phyloP scores from a whole-genome alignment of 2,329 filamentous ascomycete genomes.

The Penicillium frequentans region DNA sequence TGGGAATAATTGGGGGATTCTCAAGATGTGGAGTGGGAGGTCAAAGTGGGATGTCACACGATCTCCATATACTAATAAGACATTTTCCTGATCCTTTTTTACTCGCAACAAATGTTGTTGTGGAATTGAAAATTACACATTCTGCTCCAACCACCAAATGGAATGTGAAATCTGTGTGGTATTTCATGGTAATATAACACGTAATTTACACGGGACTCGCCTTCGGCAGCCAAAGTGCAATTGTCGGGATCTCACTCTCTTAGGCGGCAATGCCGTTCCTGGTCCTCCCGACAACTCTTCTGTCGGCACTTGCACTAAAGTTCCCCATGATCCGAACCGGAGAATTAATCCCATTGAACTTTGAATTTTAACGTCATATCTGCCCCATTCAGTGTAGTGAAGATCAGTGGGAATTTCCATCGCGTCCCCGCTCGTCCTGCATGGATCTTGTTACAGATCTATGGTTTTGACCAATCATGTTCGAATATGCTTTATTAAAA shows the following conservation, averaged over 20 bases:
- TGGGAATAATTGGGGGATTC: background rate
- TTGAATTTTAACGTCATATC: background rate
- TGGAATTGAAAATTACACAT: background rate
- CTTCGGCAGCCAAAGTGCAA: background rate
- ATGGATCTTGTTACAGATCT: background rate
- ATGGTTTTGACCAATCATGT: too few relatives aligned
- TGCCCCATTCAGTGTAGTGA: background rate
- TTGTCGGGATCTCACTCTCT: background rate
- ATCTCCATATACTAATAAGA: background rate
- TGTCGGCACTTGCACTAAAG: background rate
- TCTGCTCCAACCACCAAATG: background rate
- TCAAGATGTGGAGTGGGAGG: background rate
- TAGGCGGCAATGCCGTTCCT: background rate
- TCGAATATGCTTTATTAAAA: too few relatives aligned
- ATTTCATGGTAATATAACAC: background rate
- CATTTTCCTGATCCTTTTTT: background rate
- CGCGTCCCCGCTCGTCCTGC: background rate
- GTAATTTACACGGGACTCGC: constrained; percentile 1
- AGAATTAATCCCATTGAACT: background rate
- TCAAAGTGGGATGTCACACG: background rate
- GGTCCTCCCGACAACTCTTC: background rate
- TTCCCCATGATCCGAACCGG: background rate
- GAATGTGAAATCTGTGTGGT: background rate
- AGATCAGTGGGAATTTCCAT: background rate
- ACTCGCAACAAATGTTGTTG: background rate